Evolutionary conservation across 2,329 filamentous ascomycete species (phyloP).

Genomic region (Aspergillus sp.): DNA sequence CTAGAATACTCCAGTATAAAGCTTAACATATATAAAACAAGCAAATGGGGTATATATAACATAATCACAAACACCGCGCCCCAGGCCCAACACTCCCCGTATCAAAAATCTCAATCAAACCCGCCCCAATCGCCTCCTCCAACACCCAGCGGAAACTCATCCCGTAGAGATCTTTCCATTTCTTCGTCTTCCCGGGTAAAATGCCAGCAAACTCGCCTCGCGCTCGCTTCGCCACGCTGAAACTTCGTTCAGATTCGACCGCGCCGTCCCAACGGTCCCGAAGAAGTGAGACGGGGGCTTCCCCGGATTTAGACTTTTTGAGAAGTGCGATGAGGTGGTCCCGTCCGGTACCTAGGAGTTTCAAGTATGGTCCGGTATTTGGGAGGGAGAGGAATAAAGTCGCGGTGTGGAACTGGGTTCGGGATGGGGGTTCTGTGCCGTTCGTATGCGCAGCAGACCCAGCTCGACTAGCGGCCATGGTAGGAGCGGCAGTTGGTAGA

Average conservation of each 20-base stretch:
- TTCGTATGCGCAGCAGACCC: not conserved
- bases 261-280: conserved; percentile 66
- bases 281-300: conserved; percentile 55
- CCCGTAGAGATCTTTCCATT: conserved; percentile 62
- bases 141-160: conserved; percentile 61
- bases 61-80: conserved; percentile 41
- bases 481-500: conserved; percentile 20
- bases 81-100: conserved; percentile 62
- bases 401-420: conserved; percentile 24
- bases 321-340: conserved; percentile 56
- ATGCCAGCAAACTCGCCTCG: conserved; percentile 57
- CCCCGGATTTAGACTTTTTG: conserved; percentile 51
- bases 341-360: conserved; percentile 55
- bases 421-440: not conserved
- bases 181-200: conserved; percentile 60
- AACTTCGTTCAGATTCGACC: conserved; percentile 45
- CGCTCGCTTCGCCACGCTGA: conserved; percentile 52
- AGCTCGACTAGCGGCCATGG: conserved; percentile 28
- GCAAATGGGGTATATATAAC: not conserved
- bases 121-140: conserved; percentile 61
- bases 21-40: not conserved
- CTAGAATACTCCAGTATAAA: not conserved
- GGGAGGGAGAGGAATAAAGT: conserved; percentile 57
- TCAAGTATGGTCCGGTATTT: conserved; percentile 60
- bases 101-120: conserved; percentile 62